Evolutionary conservation across 768 basidiomycete genomes (phyloP), one percentile per base, ranked within the genome.

Genomic region (Tylopilus felleus): DNA sequence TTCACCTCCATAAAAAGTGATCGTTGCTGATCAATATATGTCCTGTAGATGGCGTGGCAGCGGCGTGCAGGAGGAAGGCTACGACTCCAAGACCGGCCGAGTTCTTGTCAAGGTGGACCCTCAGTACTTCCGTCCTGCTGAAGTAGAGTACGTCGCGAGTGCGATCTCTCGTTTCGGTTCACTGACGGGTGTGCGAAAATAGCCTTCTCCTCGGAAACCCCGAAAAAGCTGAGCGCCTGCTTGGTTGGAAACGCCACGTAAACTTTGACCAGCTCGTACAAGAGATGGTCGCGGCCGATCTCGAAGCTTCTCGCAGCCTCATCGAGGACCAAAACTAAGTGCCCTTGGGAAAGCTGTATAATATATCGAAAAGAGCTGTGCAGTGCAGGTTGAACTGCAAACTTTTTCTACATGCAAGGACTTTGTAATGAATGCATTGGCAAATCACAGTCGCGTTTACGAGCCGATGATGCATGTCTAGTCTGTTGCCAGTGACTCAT

Each of bases 121-220:
- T 23, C 78, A 78, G 60, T 96, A 97, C 77, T 97, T 94, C 88
- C 88, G 94, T 71, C 92, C 92, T 9, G 90, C 91, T 19, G 92
- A 95, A 83, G 93, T 96, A 73, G 93, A 96, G 86, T 92, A 65
- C 57, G 89, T 85, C 10, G 16, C 58, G 22, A 41, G 36, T 43
- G 39, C 33, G 38, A 25, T 25, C 35, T 29, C 41, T 19, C 23
- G 21, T 25, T 31, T 36, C 28, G 19, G 21, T 41, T 52, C 13
- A 23, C 42, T 57, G 19, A 61, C 14, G 28, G 19, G 22, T 19
- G 21, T 25, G 33, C 13, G 14, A 9, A 41, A 8, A 47, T 43
- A 93, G 92, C 5, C 81, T 95, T 51, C 80, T 98, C 38, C 80
- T 86, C 45, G 95, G 95, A 14, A 87, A 89, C 71, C 92, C 94